Conservation (phyloP, 768 basidiomycete genomes). For the Suillus spraguei region DNA sequence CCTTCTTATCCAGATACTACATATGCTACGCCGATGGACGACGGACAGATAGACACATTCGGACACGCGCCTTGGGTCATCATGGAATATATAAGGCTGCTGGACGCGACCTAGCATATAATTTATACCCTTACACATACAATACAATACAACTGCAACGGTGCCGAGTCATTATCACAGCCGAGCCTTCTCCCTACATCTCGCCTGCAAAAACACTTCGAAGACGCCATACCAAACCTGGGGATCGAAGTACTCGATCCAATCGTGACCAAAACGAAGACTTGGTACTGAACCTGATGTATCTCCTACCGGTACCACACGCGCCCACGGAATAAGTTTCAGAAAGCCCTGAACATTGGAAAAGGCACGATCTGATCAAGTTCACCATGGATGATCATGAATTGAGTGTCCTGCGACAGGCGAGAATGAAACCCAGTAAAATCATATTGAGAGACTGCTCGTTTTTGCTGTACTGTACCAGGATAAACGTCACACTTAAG, state of each 20-base stretch:
- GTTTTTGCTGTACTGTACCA: slow-evolving; percentile 10
- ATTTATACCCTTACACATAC: not conserved
- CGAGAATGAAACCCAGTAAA: slow-evolving; percentile 36
- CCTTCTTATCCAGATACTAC: slow-evolving; percentile 22
- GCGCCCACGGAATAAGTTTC: slow-evolving; percentile 40
- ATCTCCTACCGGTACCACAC: slow-evolving; percentile 34
- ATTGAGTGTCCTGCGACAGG: slow-evolving; percentile 31
- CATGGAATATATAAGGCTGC: slow-evolving; percentile 42
- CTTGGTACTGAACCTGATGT: slow-evolving; percentile 34
- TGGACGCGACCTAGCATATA: slow-evolving; percentile 31
- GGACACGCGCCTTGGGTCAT: slow-evolving; percentile 44
- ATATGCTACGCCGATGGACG: slow-evolving; percentile 23
- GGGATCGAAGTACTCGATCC: slow-evolving; percentile 50
- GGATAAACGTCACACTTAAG: not conserved
- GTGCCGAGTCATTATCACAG: slow-evolving; percentile 5
- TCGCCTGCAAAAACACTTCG: slow-evolving; percentile 34
- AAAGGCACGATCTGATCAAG: slow-evolving; percentile 43
- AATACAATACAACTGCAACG: not conserved
- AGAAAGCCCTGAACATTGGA: slow-evolving; percentile 39
- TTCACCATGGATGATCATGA: slow-evolving; percentile 45
- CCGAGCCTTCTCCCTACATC: slow-evolving; percentile 9
- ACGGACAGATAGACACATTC: slow-evolving; percentile 7
- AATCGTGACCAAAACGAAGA: slow-evolving; percentile 44
- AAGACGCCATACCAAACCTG: slow-evolving; percentile 43
- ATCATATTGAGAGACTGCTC: slow-evolving; percentile 19